Evolutionary conservation across 257 asterid species (phyloP), one percentile per base, ranked within the genome.

Genomic region (Scutellaria baicalensis): DNA sequence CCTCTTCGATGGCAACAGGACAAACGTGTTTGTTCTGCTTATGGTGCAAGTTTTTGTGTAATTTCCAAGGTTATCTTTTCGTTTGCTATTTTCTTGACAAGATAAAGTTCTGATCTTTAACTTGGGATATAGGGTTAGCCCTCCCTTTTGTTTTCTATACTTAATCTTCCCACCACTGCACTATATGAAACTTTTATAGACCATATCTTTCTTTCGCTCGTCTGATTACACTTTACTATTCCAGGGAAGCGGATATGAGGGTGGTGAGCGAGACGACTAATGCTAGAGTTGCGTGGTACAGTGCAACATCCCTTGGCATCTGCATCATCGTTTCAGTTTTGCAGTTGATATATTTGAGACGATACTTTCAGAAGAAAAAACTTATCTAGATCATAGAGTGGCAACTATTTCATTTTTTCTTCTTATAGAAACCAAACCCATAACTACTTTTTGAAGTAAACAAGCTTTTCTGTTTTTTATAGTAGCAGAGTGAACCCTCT

Each of bases 171-270:
- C 12, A 9, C 14, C 54, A 52, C 64, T 66, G 5, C n/a, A 10
- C 23, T 6, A 13, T 16, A 9, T 8, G n/a, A 13, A 35, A 17
- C 49, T 66, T 49, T 13, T 0, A 0, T 12, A 40, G 16, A 21
- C 4, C 14, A 11, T 18, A 59, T 16, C 17, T 31, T 23, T 42
- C 36, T 3, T 4, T 39, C 16, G 17, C 6, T 16, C 0, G 5
- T 44, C 11, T 35, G 9, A 9, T 9, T 50, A 0, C 17, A 64
- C 8, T 13, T 57, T 58, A 7, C 12, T 35, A 10, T 43, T 64
- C 23, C 82, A 86, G 92, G 88, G 97, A 89, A 65, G 64, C 75
- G 27, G 87, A 81, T 44, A 85, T 87, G 93, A 85, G 96, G 62
- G 86, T 33, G 66, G 89, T 85, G 65, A 87, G 90, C 36, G 95